Percentiles rank a stretch among this genome's conserved stretches.
phyloP scores from a whole-genome alignment of 208 protist species.

The Acanthamoeba rhysodes region DNA sequence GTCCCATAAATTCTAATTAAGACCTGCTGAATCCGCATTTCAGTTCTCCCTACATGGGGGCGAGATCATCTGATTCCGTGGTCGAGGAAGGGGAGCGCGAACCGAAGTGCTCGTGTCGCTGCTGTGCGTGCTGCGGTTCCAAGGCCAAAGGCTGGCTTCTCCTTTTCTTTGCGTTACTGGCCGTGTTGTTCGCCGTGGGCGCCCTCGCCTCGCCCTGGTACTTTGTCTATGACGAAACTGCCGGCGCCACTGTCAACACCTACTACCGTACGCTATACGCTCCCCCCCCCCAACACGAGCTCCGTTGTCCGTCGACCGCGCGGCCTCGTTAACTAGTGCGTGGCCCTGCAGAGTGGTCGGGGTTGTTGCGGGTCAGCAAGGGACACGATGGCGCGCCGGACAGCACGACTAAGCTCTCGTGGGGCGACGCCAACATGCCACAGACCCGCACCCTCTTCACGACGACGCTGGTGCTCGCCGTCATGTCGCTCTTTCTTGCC shows the following conservation, averaged over 20 bases:
- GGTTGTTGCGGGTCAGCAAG: not conserved
- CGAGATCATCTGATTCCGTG: not conserved
- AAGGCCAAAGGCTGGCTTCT: conserved; percentile 30
- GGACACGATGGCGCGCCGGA: not conserved
- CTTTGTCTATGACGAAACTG: not conserved
- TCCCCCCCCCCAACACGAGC: not conserved
- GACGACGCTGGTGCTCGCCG: conserved; percentile 35
- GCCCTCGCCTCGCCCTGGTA: conserved; percentile 56
- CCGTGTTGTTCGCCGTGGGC: conserved; percentile 14
- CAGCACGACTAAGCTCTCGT: not conserved
- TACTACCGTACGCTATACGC: not conserved
- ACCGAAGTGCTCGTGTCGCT: not conserved
- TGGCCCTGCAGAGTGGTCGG: conserved; percentile 19
- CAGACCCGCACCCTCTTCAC: conserved; percentile 31
- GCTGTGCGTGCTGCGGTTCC: conserved; percentile 12
- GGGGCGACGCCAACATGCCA: conserved; percentile 5
- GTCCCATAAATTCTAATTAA: too few species aligned
- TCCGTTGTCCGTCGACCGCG: not conserved
- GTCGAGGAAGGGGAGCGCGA: not conserved
- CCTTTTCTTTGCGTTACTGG: conserved; percentile 30
- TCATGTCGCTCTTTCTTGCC: not conserved
- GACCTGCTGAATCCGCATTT: not conserved
- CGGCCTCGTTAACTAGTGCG: not conserved
- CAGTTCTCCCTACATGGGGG: not conserved
- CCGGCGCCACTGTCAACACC: not conserved